Conservation (phyloP, 768 basidiomycete species). For the Panellus pusillus region DNA sequence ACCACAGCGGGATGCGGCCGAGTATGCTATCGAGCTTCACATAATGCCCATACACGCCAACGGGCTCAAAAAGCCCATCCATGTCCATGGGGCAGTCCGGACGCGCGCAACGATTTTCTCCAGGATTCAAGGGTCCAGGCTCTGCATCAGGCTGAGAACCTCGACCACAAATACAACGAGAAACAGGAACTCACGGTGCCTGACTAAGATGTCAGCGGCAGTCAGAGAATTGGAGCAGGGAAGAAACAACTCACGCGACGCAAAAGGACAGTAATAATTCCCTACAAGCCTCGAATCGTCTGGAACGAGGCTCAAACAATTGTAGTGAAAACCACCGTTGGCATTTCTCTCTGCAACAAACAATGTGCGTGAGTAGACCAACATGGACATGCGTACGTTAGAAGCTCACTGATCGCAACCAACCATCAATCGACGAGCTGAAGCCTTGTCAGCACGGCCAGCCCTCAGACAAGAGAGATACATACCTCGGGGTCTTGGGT, state of each 20-base stretch:
- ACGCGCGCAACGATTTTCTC: conserved; percentile 1
- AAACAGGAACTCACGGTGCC: neutral
- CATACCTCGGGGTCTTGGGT: conserved; percentile 2
- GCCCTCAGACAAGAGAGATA: neutral
- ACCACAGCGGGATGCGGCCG: conserved; percentile 5
- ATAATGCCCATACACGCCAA: conserved; percentile 4
- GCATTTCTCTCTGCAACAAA: neutral
- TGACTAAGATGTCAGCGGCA: neutral
- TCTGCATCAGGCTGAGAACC: neutral
- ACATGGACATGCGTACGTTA: neutral
- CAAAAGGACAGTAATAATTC: conserved; percentile 7
- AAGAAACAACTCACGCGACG: conserved; percentile 6
- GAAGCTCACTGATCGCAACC: conserved; percentile 9
- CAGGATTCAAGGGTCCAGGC: neutral
- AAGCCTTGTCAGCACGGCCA: neutral
- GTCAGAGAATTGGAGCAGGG: no score
- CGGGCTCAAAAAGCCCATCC: neutral
- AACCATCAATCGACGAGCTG: conserved; percentile 7
- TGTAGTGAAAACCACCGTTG: conserved; percentile 10
- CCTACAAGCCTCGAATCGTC: conserved; percentile 6
- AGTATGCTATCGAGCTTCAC: neutral
- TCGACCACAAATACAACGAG: no score
- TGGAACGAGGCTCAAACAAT: conserved; percentile 1
- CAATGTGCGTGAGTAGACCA: neutral
- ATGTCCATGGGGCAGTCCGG: neutral